phyloP scores from a whole-genome alignment of 2,329 filamentous ascomycete genomes.

The Phoma herbarum region DNA sequence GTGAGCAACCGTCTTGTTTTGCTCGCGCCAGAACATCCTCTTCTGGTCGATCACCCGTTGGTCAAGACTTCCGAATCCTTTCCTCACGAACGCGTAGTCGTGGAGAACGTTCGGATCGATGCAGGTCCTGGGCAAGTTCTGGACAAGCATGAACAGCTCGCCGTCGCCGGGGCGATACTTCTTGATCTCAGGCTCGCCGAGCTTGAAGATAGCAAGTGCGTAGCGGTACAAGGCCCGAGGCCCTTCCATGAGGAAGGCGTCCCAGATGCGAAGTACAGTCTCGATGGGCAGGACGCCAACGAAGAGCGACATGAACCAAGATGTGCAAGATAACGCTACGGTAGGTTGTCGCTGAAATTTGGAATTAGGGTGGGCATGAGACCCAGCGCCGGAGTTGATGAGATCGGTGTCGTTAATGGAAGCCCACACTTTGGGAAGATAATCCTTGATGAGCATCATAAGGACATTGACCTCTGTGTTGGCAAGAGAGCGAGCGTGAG shows the following conservation, averaged over 20 bases:
- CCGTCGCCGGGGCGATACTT: slow-evolving; percentile 82
- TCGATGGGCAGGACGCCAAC: slow-evolving; percentile 93
- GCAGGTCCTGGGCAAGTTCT: slow-evolving; percentile 81
- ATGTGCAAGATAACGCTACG: slow-evolving; percentile 90
- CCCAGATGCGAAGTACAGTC: slow-evolving; percentile 91
- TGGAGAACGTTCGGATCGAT: slow-evolving; percentile 83
- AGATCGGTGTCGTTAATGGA: slow-evolving; percentile 83
- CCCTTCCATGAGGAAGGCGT: slow-evolving; percentile 94
- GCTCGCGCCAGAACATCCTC: slow-evolving; percentile 56
- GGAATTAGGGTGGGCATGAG: slow-evolving; percentile 44
- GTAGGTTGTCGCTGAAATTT: slow-evolving; percentile 72
- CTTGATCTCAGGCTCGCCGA: slow-evolving; percentile 78
- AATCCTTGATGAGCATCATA: slow-evolving; percentile 85
- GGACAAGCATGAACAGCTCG: slow-evolving; percentile 95
- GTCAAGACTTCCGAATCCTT: slow-evolving; percentile 82
- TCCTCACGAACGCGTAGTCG: slow-evolving; percentile 81
- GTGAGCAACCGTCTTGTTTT: slow-evolving; percentile 38
- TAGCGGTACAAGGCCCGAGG: slow-evolving; percentile 93
- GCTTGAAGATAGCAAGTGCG: slow-evolving; percentile 89
- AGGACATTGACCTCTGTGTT: slow-evolving; percentile 94
- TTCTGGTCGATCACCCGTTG: slow-evolving; percentile 83
- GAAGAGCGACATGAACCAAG: slow-evolving; percentile 98
- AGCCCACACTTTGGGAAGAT: slow-evolving; percentile 82
- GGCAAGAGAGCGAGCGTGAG: slow-evolving; percentile 87
- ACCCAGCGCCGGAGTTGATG: slow-evolving; percentile 48